Percentiles rank a stretch among this genome's conserved stretches.
Evolutionary conservation across 2,329 filamentous ascomycete genomes (phyloP).

Genomic region (Talaromyces sp.): DNA sequence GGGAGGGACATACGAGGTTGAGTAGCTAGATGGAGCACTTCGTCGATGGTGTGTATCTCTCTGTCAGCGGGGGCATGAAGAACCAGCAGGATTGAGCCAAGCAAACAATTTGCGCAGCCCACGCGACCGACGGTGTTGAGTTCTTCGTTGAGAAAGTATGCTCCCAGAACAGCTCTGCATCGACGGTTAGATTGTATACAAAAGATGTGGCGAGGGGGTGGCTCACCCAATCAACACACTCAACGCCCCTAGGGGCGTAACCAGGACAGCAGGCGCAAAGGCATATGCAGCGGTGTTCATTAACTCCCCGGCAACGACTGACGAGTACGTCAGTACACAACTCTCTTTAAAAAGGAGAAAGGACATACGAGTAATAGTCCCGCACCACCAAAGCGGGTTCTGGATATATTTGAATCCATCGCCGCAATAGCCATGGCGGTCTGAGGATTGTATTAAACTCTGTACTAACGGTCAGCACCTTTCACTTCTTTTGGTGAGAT

Average conservation of each 20-base stretch:
- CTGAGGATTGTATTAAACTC: slow-evolving; percentile 19
- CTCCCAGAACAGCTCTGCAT: slow-evolving; percentile 16
- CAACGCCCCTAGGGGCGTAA: slow-evolving; percentile 18
- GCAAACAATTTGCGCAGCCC: slow-evolving; percentile 18
- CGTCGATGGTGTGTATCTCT: slow-evolving; percentile 14
- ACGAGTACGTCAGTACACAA: background rate
- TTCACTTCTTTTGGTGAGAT: background rate
- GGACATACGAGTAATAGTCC: slow-evolving; percentile 18
- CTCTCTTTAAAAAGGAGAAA: background rate
- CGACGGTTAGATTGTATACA: background rate
- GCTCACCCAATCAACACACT: slow-evolving; percentile 20
- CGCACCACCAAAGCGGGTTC: slow-evolving; percentile 20
- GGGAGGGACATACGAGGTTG: slow-evolving; percentile 13
- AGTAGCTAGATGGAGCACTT: slow-evolving; percentile 13
- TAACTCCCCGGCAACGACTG: slow-evolving; percentile 18
- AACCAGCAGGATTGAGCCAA: slow-evolving; percentile 17
- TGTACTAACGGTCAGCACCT: background rate
- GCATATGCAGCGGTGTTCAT: slow-evolving; percentile 21
- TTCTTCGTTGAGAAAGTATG: slow-evolving; percentile 18
- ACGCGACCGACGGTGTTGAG: slow-evolving; percentile 18
- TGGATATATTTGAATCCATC: slow-evolving; percentile 17
- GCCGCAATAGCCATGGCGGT: slow-evolving; percentile 17
- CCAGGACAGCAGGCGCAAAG: slow-evolving; percentile 19
- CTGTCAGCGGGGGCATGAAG: slow-evolving; percentile 18
- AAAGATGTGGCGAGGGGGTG: background rate